Evolutionary conservation across 164 flowering plant species (phyloP).

Genomic region (Stephania yunnanensis): DNA sequence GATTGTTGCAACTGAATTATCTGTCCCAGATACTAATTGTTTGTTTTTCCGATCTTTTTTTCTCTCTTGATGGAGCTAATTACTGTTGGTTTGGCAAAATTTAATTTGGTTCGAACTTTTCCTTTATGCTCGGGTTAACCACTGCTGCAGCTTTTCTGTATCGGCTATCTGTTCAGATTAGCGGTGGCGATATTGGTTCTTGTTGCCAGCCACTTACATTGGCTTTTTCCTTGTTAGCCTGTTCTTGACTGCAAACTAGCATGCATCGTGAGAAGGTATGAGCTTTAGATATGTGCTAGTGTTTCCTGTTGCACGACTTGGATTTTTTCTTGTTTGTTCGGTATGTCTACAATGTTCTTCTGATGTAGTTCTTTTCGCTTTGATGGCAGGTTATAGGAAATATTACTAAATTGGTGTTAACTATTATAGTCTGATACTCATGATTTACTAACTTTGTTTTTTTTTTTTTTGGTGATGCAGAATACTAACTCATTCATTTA

Average conservation of each 20-base stretch:
- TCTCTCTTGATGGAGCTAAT: conserved; percentile 10
- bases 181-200: conserved; percentile 8
- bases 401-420: not conserved
- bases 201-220: conserved; percentile 10
- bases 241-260: conserved; percentile 16
- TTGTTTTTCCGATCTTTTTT: conserved; percentile 3
- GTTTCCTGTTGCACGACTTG: not conserved
- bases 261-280: conserved; percentile 7
- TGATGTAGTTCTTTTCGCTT: conserved; percentile 27
- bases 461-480: not conserved
- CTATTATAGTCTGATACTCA: not conserved
- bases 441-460: not conserved
- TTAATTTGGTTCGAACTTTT: not conserved
- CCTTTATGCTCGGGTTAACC: conserved; percentile 5
- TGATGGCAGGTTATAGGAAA: conserved; percentile 30
- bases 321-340: not conserved
- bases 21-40: conserved; percentile 9
- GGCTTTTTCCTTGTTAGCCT: not conserved
- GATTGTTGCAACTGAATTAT: conserved; percentile 10
- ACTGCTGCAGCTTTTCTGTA: not conserved
- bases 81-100: conserved; percentile 17
- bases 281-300: conserved; percentile 5
- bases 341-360: conserved; percentile 3
- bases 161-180: conserved; percentile 3
- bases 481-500: not conserved